A percentile compares a stretch with the other conserved stretches of the same genome.
phyloP scores from a whole-genome alignment of 1,139 yeast genomes.

The Kodamaea derodonti region DNA sequence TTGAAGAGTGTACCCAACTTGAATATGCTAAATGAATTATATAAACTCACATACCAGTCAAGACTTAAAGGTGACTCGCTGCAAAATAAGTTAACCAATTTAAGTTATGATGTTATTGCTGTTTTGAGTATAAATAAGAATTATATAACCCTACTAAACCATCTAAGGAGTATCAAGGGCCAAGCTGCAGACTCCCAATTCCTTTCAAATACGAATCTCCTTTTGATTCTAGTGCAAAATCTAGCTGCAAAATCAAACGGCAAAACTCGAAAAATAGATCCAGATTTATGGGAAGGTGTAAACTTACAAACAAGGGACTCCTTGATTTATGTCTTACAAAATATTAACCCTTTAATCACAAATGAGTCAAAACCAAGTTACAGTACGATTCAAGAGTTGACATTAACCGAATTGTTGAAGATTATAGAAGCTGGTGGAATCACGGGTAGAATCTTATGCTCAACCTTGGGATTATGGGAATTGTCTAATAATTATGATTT shows the following conservation, averaged over 20 bases:
- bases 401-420: slow-evolving; percentile 13
- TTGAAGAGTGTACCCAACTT: slow-evolving; percentile 38
- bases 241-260: slow-evolving; percentile 7
- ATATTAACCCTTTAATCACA: slow-evolving; percentile 15
- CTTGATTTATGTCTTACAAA: slow-evolving; percentile 18
- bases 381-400: slow-evolving; percentile 1
- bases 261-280: slow-evolving; percentile 8
- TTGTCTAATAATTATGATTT: slow-evolving; percentile 21
- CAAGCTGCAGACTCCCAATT: slow-evolving; percentile 12
- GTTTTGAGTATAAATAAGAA: slow-evolving; percentile 30
- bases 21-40: slow-evolving; percentile 35
- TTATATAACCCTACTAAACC: slow-evolving; percentile 26
- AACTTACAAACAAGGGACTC: slow-evolving; percentile 10
- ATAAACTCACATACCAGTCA: slow-evolving; percentile 38
- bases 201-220: slow-evolving; percentile 19
- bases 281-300: slow-evolving; percentile 6
- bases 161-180: slow-evolving; percentile 19
- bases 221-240: slow-evolving; percentile 17
- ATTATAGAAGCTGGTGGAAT: slow-evolving; percentile 19
- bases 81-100: slow-evolving; percentile 21
- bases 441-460: slow-evolving; percentile 28
- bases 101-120: slow-evolving; percentile 33
- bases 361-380: slow-evolving; percentile 2
- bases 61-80: slow-evolving; percentile 17
- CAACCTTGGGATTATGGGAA: slow-evolving; percentile 34